Evolutionary conservation across 2,329 filamentous ascomycete species (phyloP).

Genomic region (Laburnicola sp.): DNA sequence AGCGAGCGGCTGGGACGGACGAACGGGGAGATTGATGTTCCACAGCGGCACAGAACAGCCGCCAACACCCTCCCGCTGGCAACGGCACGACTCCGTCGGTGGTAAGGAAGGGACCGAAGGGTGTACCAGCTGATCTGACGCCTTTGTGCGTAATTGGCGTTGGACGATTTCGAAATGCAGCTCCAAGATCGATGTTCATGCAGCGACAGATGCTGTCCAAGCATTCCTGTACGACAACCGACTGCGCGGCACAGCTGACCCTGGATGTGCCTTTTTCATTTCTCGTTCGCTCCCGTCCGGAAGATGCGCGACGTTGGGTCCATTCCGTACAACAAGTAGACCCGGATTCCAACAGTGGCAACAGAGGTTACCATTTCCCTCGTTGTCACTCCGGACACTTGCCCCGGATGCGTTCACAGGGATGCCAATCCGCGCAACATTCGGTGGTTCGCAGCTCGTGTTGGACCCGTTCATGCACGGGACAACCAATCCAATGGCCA

Average conservation of each 20-base stretch:
- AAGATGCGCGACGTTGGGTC: slow-evolving; percentile 13
- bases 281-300: slow-evolving; percentile 5
- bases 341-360: neutral
- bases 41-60: slow-evolving; percentile 8
- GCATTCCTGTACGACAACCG: slow-evolving; percentile 18
- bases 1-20: slow-evolving; percentile 11
- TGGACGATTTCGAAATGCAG: slow-evolving; percentile 12
- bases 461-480: slow-evolving; percentile 24
- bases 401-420: slow-evolving; percentile 11
- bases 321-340: slow-evolving; percentile 8
- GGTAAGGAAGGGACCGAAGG: slow-evolving; percentile 1
- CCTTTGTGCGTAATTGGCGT: slow-evolving; percentile 4
- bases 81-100: slow-evolving; percentile 6
- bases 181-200: slow-evolving; percentile 7
- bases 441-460: slow-evolving; percentile 19
- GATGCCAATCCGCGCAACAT: slow-evolving; percentile 20
- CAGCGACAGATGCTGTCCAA: slow-evolving; percentile 2
- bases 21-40: slow-evolving; percentile 6
- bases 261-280: slow-evolving; percentile 7
- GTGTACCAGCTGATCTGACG: slow-evolving; percentile 9
- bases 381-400: slow-evolving; percentile 9
- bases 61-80: slow-evolving; percentile 14
- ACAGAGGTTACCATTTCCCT: neutral
- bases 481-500: slow-evolving; percentile 17
- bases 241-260: slow-evolving; percentile 18